phyloP scores from a whole-genome alignment of 2,329 filamentous ascomycete genomes.

The Pyricularia sp. region DNA sequence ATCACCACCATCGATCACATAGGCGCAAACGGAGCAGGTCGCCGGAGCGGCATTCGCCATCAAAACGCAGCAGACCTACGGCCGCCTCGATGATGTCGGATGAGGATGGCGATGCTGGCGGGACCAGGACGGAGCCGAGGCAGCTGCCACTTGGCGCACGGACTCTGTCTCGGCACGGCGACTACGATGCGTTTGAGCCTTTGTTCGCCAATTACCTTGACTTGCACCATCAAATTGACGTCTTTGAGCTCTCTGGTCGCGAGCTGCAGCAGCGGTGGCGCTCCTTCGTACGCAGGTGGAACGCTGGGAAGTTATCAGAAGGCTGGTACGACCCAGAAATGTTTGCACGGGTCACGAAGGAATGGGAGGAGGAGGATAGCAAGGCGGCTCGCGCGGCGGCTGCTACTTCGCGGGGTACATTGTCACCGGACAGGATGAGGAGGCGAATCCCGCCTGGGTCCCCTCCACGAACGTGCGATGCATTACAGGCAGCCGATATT shows the following conservation, averaged over 20 bases:
- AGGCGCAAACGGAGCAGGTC: conserved; percentile 30
- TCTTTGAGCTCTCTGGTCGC: conserved; percentile 61
- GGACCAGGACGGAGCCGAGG: conserved; percentile 14
- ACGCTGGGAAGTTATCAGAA: conserved; percentile 74
- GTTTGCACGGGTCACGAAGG: conserved; percentile 27
- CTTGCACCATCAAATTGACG: conserved; percentile 69
- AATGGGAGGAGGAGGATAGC: conserved; percentile 28
- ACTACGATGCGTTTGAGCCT: conserved; percentile 55
- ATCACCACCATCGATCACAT: background rate
- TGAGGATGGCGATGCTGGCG: conserved; percentile 21
- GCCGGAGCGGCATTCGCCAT: background rate
- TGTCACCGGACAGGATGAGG: background rate
- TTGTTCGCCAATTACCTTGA: conserved; percentile 80
- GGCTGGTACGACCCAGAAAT: conserved; percentile 88
- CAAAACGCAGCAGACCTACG: background rate
- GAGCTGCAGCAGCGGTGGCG: conserved; percentile 84
- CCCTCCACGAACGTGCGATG: background rate
- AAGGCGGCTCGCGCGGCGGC: conserved; percentile 13
- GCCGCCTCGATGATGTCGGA: conserved; percentile 5
- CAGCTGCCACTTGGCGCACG: conserved; percentile 57
- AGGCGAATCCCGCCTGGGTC: background rate
- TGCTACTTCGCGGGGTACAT: background rate
- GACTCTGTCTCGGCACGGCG: conserved; percentile 53
- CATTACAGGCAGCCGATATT: background rate
- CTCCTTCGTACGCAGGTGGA: conserved; percentile 89